phyloP scores from a whole-genome alignment of 2,329 filamentous ascomycete species.

The Colletotrichum tropicicola region DNA sequence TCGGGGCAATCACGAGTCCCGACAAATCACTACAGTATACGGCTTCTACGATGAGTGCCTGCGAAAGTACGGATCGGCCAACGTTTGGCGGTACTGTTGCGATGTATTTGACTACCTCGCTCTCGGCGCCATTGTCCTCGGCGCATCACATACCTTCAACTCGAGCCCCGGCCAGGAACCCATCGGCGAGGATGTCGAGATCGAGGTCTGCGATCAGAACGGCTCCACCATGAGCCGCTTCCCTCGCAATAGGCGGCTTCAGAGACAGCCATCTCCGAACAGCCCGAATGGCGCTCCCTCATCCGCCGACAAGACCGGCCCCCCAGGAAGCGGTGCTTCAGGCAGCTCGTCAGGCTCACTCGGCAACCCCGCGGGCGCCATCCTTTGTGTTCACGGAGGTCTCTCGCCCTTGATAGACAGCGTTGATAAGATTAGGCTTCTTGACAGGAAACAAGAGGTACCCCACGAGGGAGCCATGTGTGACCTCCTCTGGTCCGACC shows the following conservation, averaged over 20 bases:
- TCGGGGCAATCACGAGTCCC: constrained; percentile 93
- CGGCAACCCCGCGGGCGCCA: constrained; percentile 79
- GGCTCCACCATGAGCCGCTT: constrained; percentile 82
- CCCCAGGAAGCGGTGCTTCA: constrained; percentile 82
- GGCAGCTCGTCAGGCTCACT: constrained; percentile 71
- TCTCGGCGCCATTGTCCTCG: constrained; percentile 88
- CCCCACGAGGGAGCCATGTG: constrained; percentile 99
- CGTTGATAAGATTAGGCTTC: constrained; percentile 92
- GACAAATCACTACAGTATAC: constrained; percentile 97
- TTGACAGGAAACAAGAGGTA: constrained; percentile 97
- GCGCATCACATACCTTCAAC: constrained; percentile 75
- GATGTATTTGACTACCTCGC: constrained; percentile 98
- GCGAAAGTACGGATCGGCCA: constrained; percentile 94
- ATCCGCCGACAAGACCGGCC: constrained; percentile 64
- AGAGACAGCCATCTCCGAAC: constrained; percentile 35
- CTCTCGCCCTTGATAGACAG: constrained; percentile 90
- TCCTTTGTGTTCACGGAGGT: constrained; percentile 95
- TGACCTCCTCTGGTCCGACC: constrained; percentile 96
- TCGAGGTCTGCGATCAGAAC: constrained; percentile 89
- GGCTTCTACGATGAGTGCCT: constrained; percentile 98
- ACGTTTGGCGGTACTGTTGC: constrained; percentile 97
- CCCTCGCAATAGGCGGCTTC: constrained; percentile 51
- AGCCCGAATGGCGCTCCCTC: constrained; percentile 40
- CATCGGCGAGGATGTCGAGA: constrained; percentile 80
- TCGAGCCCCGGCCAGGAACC: constrained; percentile 55